A percentile compares a stretch with the other conserved stretches of the same genome.
phyloP scores from a whole-genome alignment of 495 filamentous ascomycete species.

The Neurospora hispaniola region DNA sequence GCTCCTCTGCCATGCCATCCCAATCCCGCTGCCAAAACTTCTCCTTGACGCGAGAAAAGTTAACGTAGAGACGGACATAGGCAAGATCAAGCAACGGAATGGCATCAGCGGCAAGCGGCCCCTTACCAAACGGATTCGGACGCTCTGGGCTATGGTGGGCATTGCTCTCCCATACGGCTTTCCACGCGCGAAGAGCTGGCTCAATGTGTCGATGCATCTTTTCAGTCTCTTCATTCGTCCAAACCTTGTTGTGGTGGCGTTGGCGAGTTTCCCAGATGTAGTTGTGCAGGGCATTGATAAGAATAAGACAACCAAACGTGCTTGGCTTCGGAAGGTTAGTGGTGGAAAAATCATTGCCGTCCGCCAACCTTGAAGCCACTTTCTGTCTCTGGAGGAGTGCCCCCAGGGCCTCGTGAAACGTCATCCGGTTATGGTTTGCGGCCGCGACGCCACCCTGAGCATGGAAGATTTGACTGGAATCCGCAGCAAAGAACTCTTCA shows the following conservation, averaged over 20 bases:
- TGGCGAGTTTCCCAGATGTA: constrained; percentile 98
- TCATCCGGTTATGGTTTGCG: constrained; percentile 53
- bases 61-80: constrained; percentile 88
- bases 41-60: constrained; percentile 83
- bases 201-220: constrained; percentile 96
- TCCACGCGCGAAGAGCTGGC: constrained; percentile 89
- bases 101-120: constrained; percentile 84
- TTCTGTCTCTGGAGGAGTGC: constrained; percentile 58
- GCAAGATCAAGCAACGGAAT: constrained; percentile 92
- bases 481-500: constrained; percentile 83
- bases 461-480: constrained; percentile 67
- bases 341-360: constrained; percentile 41
- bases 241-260: constrained; percentile 76
- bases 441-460: constrained; percentile 59
- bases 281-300: constrained; percentile 94
- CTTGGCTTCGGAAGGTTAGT: constrained; percentile 66
- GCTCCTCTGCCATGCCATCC: constrained; percentile 84
- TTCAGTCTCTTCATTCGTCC: constrained; percentile 87
- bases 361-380: constrained; percentile 18
- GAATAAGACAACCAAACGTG: constrained; percentile 84
- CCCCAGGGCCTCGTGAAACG: constrained; percentile 68
- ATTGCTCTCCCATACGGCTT: constrained; percentile 84
- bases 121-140: constrained; percentile 80
- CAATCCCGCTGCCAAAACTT: constrained; percentile 91
- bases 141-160: constrained; percentile 79